These are phyloP conservation scores for Apiospora saccharicola DNA, from an alignment of 2,329 filamentous ascomycete genomes.

Conservation along the genomic window DNA sequence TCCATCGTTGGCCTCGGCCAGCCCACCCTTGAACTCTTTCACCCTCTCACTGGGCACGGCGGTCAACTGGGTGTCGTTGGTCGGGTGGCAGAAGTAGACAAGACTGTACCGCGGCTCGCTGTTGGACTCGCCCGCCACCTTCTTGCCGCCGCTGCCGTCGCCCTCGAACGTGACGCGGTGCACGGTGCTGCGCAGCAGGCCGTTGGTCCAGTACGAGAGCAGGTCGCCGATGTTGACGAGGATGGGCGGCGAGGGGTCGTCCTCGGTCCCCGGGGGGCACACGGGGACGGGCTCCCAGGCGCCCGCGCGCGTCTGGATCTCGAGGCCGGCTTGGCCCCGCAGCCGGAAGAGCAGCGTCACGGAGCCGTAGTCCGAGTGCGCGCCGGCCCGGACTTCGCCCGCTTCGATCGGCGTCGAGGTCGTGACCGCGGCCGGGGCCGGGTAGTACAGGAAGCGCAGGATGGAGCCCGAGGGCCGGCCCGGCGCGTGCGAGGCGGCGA, in stretches of 20 bases:
- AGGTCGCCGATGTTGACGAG: conserved; percentile 78
- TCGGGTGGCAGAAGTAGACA: conserved; percentile 73
- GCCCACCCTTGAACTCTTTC: conserved; percentile 42
- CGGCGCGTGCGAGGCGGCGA: conserved; percentile 58
- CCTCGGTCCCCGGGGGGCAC: conserved; percentile 64
- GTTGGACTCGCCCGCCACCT: conserved; percentile 54
- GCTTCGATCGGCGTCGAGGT: conserved; percentile 47
- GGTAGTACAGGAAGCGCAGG: conserved; percentile 78
- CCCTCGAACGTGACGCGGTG: conserved; percentile 82
- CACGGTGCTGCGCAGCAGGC: conserved; percentile 84
- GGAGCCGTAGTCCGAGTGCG: conserved; percentile 87
- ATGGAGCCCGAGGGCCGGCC: conserved; percentile 61
- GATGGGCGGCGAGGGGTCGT: conserved; percentile 73
- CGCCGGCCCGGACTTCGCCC: conserved; percentile 82
- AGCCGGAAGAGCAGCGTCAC: conserved; percentile 85
- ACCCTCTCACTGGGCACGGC: conserved; percentile 69
- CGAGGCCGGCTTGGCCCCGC: conserved; percentile 83
- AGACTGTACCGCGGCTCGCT: conserved; percentile 68
- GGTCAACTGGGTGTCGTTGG: conserved; percentile 58
- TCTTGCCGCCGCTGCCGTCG: conserved; percentile 24
- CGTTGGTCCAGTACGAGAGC: conserved; percentile 88
- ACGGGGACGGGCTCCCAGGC: conserved; percentile 73
- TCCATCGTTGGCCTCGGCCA: conserved; percentile 34
- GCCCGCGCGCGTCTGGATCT: conserved; percentile 71
- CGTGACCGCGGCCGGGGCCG: conserved; percentile 53